Base-by-base conservation (phyloP, 768 basidiomycete species). In the Zangia roseola region DNA sequence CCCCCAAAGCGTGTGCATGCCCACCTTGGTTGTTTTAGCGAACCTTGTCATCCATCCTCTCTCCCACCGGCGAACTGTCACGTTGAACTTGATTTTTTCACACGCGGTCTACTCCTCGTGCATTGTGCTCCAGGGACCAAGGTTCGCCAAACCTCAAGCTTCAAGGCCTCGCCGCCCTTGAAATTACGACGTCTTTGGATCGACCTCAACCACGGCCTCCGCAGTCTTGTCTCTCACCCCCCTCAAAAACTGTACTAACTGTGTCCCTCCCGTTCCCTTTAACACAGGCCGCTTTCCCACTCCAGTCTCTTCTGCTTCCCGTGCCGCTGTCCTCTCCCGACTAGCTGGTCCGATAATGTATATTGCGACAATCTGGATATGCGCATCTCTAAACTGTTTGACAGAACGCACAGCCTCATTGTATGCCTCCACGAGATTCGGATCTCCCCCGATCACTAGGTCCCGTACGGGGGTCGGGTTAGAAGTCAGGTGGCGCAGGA, bases 211-310 rank as follows among this genome's bases (percentile, higher is more conserved):
- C n/a, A 65, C 50, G 3, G 81, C 74, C 25, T 73, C 74, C 8
- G 71, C 71, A 8, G 89, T 91, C 48, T 82, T 77, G 55, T 86
- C 81, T 59, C 90, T 75, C 14, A 86, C 81, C 20, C 76, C 77
- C 64, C 84, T 91, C 56, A 93, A 66, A 59, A 93, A 93, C 31
- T 72, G 77, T n/a, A 86, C 81, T 38, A 93, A 67, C 41, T 83
- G 78, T 0, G 90, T 91, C 2, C 91, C 91, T 9, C 91, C 91
- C 0, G 90, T 91, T 0, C 91, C 91, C 54, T 78, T 83, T 52
- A 84, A 44, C 4, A 67, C 60, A 2, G 44, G 55, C 14, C 55
- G 45, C 42, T 52, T 62, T 61, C 53, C 66, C 16, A 34, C 25
- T 51, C 43, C 53, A 10, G 28, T 50, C 51, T 55, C 41, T 38